These are phyloP conservation scores for Clavulina sp. DNA, from an alignment of 768 basidiomycete species.

Conservation along the genomic window DNA sequence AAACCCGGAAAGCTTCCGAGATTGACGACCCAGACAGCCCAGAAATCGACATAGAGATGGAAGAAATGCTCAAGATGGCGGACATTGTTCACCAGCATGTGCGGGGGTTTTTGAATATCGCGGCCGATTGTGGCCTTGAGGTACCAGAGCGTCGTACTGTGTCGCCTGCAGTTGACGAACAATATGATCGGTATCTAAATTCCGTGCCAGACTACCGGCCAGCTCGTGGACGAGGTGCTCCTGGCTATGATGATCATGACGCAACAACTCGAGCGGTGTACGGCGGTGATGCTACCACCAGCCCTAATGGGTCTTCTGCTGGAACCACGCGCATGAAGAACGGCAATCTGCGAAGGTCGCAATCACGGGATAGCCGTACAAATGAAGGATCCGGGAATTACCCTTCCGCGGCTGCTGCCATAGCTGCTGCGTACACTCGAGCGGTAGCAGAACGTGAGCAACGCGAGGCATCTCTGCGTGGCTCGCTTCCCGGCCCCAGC, in stretches of 20 bases:
- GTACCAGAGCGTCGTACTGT: constrained; percentile 12
- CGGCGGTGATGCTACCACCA: not conserved
- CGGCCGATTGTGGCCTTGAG: constrained; percentile 20
- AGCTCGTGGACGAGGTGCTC: constrained; percentile 2
- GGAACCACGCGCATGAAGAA: not conserved
- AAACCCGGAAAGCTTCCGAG: constrained; percentile 27
- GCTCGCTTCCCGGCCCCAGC: not conserved
- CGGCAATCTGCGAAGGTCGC: not conserved
- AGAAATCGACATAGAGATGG: constrained; percentile 24
- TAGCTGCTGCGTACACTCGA: not conserved
- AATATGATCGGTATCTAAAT: not conserved
- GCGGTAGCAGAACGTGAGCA: not conserved
- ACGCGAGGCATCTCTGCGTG: too few relatives aligned
- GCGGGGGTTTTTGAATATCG: constrained; percentile 44
- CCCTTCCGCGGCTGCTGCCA: too few relatives aligned
- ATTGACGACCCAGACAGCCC: constrained; percentile 21
- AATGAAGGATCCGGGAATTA: too few relatives aligned
- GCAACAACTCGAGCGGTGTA: not conserved
- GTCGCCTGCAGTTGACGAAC: not conserved
- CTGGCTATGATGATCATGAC: constrained; percentile 2
- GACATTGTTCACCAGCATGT: constrained; percentile 70
- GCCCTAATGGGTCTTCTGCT: not conserved
- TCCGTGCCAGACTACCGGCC: not conserved
- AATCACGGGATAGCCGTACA: not conserved
- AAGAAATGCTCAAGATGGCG: constrained; percentile 55